Conservation (phyloP, 2,329 filamentous ascomycete species). For the Exserohilum turcica region DNA sequence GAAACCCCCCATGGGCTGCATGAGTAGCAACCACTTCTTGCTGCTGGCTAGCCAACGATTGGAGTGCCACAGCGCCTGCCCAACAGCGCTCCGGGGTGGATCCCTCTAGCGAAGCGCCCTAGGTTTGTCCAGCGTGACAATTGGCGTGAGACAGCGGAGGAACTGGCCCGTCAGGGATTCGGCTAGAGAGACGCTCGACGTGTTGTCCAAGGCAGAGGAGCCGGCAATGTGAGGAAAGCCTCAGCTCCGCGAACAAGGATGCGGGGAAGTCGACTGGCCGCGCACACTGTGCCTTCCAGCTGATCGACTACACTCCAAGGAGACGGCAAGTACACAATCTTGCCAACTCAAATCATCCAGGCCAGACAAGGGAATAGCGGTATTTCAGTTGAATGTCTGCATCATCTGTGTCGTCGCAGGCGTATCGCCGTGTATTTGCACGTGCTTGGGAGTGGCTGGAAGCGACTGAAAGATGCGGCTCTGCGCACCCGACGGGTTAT, state of each 20-base stretch:
- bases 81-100: conserved; percentile 19
- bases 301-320: neutral
- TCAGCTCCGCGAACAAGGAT: neutral
- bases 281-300: neutral
- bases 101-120: conserved; percentile 27
- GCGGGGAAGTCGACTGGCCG: neutral
- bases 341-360: neutral
- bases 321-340: neutral
- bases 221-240: neutral
- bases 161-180: conserved; percentile 6
- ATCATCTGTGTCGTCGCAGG: conserved; percentile 5
- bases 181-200: conserved; percentile 7
- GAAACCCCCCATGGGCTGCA: conserved; percentile 24
- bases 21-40: conserved; percentile 17
- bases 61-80: conserved; percentile 24
- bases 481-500: conserved; percentile 25
- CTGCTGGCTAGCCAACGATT: conserved; percentile 31
- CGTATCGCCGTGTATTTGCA: conserved; percentile 14
- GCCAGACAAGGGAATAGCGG: neutral
- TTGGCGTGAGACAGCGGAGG: conserved; percentile 10
- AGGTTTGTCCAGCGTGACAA: conserved; percentile 11
- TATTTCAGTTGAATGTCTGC: neutral
- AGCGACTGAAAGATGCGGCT: conserved; percentile 22
- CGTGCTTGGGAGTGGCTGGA: conserved; percentile 10
- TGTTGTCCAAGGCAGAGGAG: neutral